phyloP scores from a whole-genome alignment of 2,329 filamentous ascomycete species.

The Curvularia hawaiiensis region DNA sequence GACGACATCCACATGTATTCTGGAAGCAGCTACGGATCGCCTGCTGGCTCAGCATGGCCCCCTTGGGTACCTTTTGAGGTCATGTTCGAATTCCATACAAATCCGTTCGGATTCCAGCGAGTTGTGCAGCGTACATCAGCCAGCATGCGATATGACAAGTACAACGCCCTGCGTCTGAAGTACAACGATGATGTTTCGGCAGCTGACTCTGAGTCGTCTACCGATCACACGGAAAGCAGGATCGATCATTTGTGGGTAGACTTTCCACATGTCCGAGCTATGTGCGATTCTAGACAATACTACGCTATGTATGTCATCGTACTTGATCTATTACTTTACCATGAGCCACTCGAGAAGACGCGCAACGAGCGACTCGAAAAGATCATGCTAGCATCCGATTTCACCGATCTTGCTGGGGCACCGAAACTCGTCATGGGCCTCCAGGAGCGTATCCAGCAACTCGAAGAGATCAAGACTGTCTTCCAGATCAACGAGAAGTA shows the following conservation, averaged over 20 bases:
- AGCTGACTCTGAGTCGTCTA: constrained; percentile 56
- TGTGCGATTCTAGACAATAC: constrained; percentile 97
- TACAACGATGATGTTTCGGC: constrained; percentile 92
- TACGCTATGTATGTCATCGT: constrained; percentile 99
- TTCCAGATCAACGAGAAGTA: constrained; percentile 92
- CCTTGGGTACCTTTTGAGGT: constrained; percentile 98
- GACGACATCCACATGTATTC: constrained; percentile 91
- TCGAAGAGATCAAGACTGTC: constrained; percentile 95
- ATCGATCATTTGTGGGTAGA: constrained; percentile 98
- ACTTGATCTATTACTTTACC: constrained; percentile 93
- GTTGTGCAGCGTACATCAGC: constrained; percentile 97
- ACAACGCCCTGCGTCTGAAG: constrained; percentile 94
- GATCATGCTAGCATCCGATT: constrained; percentile 98
- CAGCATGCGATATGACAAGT: constrained; percentile 94
- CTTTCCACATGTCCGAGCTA: constrained; percentile 90
- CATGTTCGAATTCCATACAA: constrained; percentile 94
- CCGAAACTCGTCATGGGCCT: constrained; percentile 91
- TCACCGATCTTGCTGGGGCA: constrained; percentile 92
- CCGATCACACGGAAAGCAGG: constrained; percentile 70
- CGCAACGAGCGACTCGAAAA: constrained; percentile 93
- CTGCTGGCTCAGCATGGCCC: constrained; percentile 86
- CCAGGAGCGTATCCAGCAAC: constrained; percentile 88
- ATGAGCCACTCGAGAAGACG: constrained; percentile 96
- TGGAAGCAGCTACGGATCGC: constrained; percentile 88
- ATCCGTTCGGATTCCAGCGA: constrained; percentile 96